These are phyloP conservation scores for Cicer yamashitae DNA, from an alignment of 306 rosid species.

Conservation along the genomic window DNA sequence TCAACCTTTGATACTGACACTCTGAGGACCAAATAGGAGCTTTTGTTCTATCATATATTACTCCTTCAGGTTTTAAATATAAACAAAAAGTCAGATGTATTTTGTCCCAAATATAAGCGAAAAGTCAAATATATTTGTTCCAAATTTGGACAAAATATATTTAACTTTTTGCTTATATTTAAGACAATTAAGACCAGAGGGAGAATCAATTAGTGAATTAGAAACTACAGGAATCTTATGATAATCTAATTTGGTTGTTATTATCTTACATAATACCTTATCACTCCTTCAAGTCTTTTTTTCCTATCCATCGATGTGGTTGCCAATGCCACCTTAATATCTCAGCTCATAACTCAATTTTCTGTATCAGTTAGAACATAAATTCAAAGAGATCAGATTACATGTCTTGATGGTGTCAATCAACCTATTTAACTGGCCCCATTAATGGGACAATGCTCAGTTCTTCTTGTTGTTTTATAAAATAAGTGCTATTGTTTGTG, in stretches of 20 bases:
- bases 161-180: too few relatives aligned
- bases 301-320: slow-evolving; percentile 13
- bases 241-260: slow-evolving; percentile 12
- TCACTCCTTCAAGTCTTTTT: slow-evolving; percentile 8
- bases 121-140: too few relatives aligned
- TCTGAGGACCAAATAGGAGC: slow-evolving; percentile 36
- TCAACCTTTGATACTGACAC: slow-evolving; percentile 29
- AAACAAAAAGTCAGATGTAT: too few relatives aligned
- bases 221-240: slow-evolving; percentile 18
- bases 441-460: slow-evolving; percentile 11
- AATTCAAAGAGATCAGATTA: not conserved
- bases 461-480: not conserved
- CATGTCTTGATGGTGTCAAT: slow-evolving; percentile 13
- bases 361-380: slow-evolving; percentile 26
- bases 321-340: slow-evolving; percentile 20
- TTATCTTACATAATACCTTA: slow-evolving; percentile 3
- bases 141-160: too few relatives aligned
- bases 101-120: too few relatives aligned
- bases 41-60: slow-evolving; percentile 8
- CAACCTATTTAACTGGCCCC: slow-evolving; percentile 14
- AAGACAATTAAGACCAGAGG: too few relatives aligned
- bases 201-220: not conserved
- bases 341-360: slow-evolving; percentile 8
- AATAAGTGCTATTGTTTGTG: slow-evolving; percentile 16
- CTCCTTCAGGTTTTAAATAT: too few relatives aligned